phyloP scores from a whole-genome alignment of 305 asterid genomes.

The Petunia hybrid region DNA sequence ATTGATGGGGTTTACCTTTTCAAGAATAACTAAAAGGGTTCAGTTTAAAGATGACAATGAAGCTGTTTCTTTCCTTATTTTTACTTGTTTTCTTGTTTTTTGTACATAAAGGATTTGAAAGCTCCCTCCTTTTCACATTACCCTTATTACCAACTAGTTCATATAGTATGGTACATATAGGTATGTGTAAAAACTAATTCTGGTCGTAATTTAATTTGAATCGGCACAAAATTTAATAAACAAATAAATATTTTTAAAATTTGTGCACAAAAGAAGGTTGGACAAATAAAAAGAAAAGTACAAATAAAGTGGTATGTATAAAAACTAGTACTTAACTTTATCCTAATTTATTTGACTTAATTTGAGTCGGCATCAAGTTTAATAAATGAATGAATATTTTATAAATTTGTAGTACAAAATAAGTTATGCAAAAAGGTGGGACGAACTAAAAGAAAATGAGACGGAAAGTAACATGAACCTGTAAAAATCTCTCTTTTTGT shows the following conservation, averaged over 20 bases:
- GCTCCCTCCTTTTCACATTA: slow-evolving; percentile 26
- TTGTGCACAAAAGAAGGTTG: too few relatives aligned
- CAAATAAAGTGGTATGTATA: too few relatives aligned
- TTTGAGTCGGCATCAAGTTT: too few relatives aligned
- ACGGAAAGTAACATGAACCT: too few relatives aligned
- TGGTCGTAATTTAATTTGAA: not conserved
- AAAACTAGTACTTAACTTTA: too few relatives aligned
- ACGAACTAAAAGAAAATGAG: too few relatives aligned
- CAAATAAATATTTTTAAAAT: not conserved
- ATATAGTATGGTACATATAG: not conserved
- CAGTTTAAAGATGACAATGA: slow-evolving; percentile 40
- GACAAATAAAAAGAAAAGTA: too few relatives aligned
- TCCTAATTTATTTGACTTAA: too few relatives aligned
- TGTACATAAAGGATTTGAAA: not conserved
- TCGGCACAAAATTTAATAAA: not conserved
- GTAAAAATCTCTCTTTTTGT: too few relatives aligned
- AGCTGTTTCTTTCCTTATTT: slow-evolving; percentile 22
- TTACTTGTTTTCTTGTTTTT: slow-evolving; percentile 24
- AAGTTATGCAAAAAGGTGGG: too few relatives aligned
- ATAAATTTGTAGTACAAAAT: too few relatives aligned
- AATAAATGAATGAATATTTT: too few relatives aligned
- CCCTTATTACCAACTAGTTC: not conserved
- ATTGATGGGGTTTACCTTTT: slow-evolving; percentile 36
- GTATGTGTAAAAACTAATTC: slow-evolving; percentile 17
- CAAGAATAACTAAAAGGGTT: slow-evolving; percentile 48